Evolutionary conservation across 805 yeast species (phyloP).

Genomic region (Ogataea pignaliae): DNA sequence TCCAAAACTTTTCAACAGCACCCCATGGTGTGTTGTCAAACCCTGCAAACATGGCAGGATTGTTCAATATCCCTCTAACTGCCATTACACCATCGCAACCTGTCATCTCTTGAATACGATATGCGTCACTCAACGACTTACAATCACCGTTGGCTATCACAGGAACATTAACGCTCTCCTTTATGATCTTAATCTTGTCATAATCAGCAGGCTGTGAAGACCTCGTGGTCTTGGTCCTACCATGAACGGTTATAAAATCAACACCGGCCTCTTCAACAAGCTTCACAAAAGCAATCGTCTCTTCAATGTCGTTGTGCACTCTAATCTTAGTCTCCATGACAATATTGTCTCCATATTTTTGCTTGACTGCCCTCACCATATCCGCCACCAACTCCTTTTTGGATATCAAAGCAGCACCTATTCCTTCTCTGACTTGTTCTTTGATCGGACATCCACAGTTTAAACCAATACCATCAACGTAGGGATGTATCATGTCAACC

Average conservation of each 20-base stretch:
- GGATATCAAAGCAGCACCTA: conserved; percentile 92
- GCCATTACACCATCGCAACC: conserved; percentile 94
- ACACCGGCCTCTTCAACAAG: conserved; percentile 83
- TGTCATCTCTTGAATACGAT: conserved; percentile 56
- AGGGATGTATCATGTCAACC: conserved; percentile 85
- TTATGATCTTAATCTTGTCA: conserved; percentile 71
- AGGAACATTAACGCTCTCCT: conserved; percentile 58
- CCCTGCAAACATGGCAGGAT: conserved; percentile 87
- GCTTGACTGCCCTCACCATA: conserved; percentile 82
- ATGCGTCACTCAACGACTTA: conserved; percentile 60
- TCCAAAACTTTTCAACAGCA: conserved; percentile 80
- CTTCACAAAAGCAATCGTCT: conserved; percentile 69
- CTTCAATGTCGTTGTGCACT: conserved; percentile 69
- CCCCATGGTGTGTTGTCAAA: conserved; percentile 79
- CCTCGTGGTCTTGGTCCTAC: conserved; percentile 80
- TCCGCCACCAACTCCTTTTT: conserved; percentile 73
- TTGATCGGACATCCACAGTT: conserved; percentile 98
- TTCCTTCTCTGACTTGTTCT: conserved; percentile 92
- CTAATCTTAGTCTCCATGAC: conserved; percentile 89
- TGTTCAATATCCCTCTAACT: conserved; percentile 78
- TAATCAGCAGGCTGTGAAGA: conserved; percentile 79
- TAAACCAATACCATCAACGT: conserved; percentile 88
- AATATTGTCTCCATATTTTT: conserved; percentile 63
- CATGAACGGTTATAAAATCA: conserved; percentile 92
- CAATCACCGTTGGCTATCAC: conserved; percentile 99